Conservation (phyloP, 345 rosid species). For the Corymbia maculata region DNA sequence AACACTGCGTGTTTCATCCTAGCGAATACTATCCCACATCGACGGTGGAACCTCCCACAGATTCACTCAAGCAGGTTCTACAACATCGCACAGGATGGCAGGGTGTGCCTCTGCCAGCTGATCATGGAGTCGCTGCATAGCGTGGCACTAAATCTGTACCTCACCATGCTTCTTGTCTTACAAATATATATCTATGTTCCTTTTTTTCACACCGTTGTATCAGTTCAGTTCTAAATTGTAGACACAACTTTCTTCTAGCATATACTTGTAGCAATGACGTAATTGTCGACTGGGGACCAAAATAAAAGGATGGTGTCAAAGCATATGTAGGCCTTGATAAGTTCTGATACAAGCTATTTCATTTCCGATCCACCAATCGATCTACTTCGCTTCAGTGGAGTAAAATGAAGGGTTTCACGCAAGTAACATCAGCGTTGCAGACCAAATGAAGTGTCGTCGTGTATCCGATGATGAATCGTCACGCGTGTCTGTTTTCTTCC, state of each 20-base stretch:
- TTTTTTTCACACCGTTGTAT: not conserved
- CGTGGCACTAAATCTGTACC: not conserved
- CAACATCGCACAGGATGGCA: constrained; percentile 81
- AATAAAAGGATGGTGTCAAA: not conserved
- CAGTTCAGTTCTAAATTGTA: not conserved
- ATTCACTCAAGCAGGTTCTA: constrained; percentile 59
- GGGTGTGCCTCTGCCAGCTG: constrained; percentile 44
- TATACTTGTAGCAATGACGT: not conserved
- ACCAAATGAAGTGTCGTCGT: not conserved
- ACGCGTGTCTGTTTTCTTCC: not conserved
- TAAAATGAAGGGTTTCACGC: not conserved
- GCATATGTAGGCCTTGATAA: not conserved
- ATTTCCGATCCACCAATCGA: not conserved
- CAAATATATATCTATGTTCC: not conserved
- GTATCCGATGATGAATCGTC: not conserved
- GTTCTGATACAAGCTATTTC: not conserved
- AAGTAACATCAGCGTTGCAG: not conserved
- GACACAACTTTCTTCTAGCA: not conserved
- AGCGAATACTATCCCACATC: constrained; percentile 56
- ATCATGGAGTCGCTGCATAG: constrained; percentile 9
- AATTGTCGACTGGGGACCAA: not conserved
- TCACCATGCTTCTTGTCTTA: not conserved
- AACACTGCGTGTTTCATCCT: constrained; percentile 47
- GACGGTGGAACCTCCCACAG: constrained; percentile 64
- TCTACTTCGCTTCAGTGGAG: not conserved